Base-by-base conservation (phyloP, 108 stramenopile genomes). In the Cyclotella baltica region DNA sequence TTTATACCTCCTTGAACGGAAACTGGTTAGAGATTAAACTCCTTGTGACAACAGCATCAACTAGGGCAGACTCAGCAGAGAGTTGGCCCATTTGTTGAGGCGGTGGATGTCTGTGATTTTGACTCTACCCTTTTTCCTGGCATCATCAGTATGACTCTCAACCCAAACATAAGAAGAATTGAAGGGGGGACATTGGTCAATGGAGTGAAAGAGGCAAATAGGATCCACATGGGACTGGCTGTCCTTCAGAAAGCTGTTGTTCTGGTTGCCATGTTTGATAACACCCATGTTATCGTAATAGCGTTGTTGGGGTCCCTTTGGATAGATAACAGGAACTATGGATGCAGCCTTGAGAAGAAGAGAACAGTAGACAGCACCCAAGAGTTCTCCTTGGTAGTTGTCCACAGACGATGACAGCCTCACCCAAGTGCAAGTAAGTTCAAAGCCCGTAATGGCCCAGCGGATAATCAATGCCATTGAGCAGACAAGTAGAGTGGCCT, bases 231-330 rank as follows among this genome's bases (percentile, higher is more conserved):
- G 67, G 18, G 38, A 19, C 47, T 69, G 67, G 15, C 22, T 11
- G n/a, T 36, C 67, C 13, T 30, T 31, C n/a, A 69, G 34, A 8
- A 28, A 9, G 15, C 25, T 2, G 8, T 37, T 13, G 2, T n/a
- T 23, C 11, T 30, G 4, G 67, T 69, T 69, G 15, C 67, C 67
- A 40, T 51, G 67, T 15, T 30, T 31, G 3, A 69, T 48, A 4
- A 69, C 67, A 6, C 67, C 67, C 46, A 34, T 53, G 67, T 69
- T 69, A 48, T 69, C 67, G 34, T 48, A 50, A 27, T 69, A 8
- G 5, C 48, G 25, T 13, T 19, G 29, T 13, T 27, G 30, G 2
- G 33, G 48, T 18, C 4, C 4, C 10, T 19, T 11, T 11, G 4
- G 28, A 48, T 51, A 69, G 29, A 48, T 18, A 16, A 11, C 6